Conservation (phyloP, 164 flowering plant genomes). For the Berberis vulgaris region DNA sequence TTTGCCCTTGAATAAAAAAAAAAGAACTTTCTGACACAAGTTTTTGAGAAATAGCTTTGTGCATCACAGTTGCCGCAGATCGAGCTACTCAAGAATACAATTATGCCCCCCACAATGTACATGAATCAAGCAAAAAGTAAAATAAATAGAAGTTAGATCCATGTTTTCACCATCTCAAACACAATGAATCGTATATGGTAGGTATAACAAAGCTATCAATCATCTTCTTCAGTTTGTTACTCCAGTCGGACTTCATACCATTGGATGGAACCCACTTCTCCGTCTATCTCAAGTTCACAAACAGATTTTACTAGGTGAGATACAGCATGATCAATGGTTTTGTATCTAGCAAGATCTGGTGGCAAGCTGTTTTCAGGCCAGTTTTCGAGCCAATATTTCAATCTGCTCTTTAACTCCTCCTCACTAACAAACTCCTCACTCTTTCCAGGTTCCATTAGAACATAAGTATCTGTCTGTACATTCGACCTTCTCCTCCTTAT, state of each 20-base stretch:
- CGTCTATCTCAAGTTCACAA: constrained; percentile 84
- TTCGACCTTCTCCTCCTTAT: constrained; percentile 56
- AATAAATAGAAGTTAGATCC: too few relatives aligned
- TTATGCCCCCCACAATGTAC: too few relatives aligned
- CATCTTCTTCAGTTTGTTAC: too few relatives aligned
- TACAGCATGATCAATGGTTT: constrained; percentile 58
- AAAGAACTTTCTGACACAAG: too few relatives aligned
- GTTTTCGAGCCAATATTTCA: constrained; percentile 66
- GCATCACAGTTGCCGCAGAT: too few relatives aligned
- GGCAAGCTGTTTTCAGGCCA: constrained; percentile 73
- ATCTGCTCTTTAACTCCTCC: constrained; percentile 36
- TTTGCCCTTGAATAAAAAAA: too few relatives aligned
- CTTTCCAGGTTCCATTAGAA: constrained; percentile 71
- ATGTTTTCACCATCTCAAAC: too few relatives aligned
- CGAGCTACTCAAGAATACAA: too few relatives aligned
- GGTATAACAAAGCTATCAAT: too few relatives aligned
- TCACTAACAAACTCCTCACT: constrained; percentile 64
- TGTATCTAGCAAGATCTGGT: constrained; percentile 64
- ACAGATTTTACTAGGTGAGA: constrained; percentile 59
- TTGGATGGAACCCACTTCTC: constrained; percentile 78
- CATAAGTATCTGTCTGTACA: constrained; percentile 50
- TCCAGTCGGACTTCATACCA: constrained; percentile 60
- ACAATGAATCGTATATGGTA: too few relatives aligned
- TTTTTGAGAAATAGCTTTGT: too few relatives aligned
- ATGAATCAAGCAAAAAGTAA: too few relatives aligned